Percentiles rank a stretch among this genome's conserved stretches.
Evolutionary conservation across 768 basidiomycete species (phyloP).

Genomic region (Panaeolus papilionaceus): DNA sequence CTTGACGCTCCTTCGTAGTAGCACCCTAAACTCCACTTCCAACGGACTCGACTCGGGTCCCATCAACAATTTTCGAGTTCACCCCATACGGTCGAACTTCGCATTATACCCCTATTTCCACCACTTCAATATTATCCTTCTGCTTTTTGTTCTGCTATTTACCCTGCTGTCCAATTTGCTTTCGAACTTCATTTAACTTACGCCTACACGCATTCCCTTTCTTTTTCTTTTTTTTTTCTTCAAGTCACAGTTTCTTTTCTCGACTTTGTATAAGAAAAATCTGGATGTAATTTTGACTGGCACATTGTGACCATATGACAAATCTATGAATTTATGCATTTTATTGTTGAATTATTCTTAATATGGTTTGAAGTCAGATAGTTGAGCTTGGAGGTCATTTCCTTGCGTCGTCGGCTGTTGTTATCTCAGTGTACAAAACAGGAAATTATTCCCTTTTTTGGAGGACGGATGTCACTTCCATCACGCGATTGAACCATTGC

Average conservation of each 20-base stretch:
- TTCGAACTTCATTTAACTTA: neutral
- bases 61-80: neutral
- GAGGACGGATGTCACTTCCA: neutral
- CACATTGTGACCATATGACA: too few species aligned
- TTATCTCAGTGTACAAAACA: neutral
- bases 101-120: neutral
- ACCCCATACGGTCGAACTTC: neutral
- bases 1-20: neutral
- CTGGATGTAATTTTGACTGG: neutral
- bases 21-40: too few species aligned
- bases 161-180: neutral
- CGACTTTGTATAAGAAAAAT: neutral
- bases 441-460: conserved; percentile 1
- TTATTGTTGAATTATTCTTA: too few species aligned
- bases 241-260: neutral
- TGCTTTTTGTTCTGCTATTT: neutral
- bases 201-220: neutral
- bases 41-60: too few species aligned
- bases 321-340: too few species aligned
- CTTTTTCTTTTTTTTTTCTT: neutral
- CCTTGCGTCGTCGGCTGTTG: too few species aligned
- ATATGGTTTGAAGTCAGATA: too few species aligned
- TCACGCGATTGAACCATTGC: neutral
- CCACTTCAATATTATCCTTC: neutral
- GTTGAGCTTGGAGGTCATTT: too few species aligned